phyloP scores from a whole-genome alignment of 768 basidiomycete species.

The Tricholomella constricta region DNA sequence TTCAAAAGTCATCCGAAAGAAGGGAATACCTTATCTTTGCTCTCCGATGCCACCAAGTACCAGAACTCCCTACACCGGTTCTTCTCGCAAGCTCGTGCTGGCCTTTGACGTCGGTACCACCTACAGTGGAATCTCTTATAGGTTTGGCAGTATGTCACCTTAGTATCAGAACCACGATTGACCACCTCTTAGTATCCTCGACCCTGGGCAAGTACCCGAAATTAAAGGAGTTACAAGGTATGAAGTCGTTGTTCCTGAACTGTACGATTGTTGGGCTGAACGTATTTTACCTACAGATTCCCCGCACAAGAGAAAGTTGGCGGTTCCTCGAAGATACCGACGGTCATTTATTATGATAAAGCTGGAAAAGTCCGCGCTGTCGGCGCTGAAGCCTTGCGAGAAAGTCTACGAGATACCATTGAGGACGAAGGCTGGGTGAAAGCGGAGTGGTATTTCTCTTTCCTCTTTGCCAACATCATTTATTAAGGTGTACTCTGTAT shows the following conservation, averaged over 20 bases:
- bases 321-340: constrained; percentile 52
- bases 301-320: constrained; percentile 49
- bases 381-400: constrained; percentile 50
- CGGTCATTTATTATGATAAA: constrained; percentile 49
- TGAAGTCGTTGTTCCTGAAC: not conserved
- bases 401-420: constrained; percentile 40
- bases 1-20: not conserved
- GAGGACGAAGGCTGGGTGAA: constrained; percentile 51
- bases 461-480: not conserved
- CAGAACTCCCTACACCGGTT: constrained; percentile 36
- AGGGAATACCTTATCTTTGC: not conserved
- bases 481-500: not conserved
- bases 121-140: constrained; percentile 49
- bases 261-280: not conserved
- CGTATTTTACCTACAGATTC: constrained; percentile 34
- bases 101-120: constrained; percentile 54
- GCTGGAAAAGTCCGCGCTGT: constrained; percentile 40
- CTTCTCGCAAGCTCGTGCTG: constrained; percentile 41
- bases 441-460: constrained; percentile 44
- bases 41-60: constrained; percentile 6
- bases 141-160: constrained; percentile 11
- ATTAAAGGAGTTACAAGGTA: constrained; percentile 48
- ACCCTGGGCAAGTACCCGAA: constrained; percentile 39
- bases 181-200: constrained; percentile 32
- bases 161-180: not conserved